Evolutionary conservation across 768 basidiomycete species (phyloP).

Genomic region (Agrocybe chaxingu): DNA sequence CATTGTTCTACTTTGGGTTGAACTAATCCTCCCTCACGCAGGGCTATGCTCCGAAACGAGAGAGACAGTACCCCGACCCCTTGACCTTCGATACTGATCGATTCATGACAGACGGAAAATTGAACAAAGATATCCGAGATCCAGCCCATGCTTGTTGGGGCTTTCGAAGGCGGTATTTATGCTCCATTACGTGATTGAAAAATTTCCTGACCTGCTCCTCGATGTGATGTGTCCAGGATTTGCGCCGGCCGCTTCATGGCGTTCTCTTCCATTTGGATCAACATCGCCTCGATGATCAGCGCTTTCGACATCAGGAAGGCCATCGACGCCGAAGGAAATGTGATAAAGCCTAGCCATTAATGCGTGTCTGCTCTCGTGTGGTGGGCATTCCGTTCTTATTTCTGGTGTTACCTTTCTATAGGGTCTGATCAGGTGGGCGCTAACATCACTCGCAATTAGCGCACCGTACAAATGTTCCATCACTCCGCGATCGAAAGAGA

Average conservation of each 20-base stretch:
- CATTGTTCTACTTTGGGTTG: background rate
- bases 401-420: background rate
- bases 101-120: constrained; percentile 21
- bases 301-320: constrained; percentile 17
- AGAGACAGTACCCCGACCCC: constrained; percentile 32
- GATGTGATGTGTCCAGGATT: constrained; percentile 3
- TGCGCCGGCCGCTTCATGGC: constrained; percentile 23
- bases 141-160: constrained; percentile 26
- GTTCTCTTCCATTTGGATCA: constrained; percentile 19
- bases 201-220: background rate
- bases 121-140: constrained; percentile 19
- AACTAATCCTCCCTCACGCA: constrained; percentile 7
- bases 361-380: constrained; percentile 12
- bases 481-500: constrained; percentile 9
- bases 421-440: background rate
- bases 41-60: constrained; percentile 40
- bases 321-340: constrained; percentile 6
- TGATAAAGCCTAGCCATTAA: background rate
- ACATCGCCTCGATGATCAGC: constrained; percentile 17
- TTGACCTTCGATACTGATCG: constrained; percentile 36
- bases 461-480: constrained; percentile 16
- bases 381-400: constrained; percentile 4
- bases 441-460: background rate
- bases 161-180: constrained; percentile 22
- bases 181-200: background rate